A percentile compares a stretch with the other conserved stretches of the same genome.
phyloP scores from a whole-genome alignment of 768 basidiomycete genomes.

The Fistulinella prunicolor region DNA sequence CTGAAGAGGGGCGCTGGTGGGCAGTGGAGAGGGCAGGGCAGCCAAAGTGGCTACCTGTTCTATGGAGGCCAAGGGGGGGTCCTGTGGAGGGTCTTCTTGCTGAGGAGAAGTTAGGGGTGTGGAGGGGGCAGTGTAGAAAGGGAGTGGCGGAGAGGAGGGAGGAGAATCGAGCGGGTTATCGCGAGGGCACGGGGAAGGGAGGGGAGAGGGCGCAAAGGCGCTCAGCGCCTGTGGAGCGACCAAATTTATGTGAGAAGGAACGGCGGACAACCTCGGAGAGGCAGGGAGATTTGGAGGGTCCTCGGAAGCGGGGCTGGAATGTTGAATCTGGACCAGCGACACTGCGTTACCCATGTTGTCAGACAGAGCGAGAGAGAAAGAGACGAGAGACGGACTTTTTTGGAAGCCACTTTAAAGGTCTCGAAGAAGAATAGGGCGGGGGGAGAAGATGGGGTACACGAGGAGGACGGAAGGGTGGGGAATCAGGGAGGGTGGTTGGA shows the following conservation, averaged over 20 bases:
- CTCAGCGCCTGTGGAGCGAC: slow-evolving; percentile 33
- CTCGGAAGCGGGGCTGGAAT: slow-evolving; percentile 16
- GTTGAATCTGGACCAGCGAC: slow-evolving; percentile 31
- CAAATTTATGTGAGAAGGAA: slow-evolving; percentile 36
- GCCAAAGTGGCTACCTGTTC: slow-evolving; percentile 17
- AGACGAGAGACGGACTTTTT: slow-evolving; percentile 24
- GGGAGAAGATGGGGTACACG: slow-evolving; percentile 27
- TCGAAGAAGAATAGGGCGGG: slow-evolving; percentile 24
- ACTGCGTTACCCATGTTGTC: slow-evolving; percentile 31
- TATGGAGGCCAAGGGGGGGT: slow-evolving; percentile 18
- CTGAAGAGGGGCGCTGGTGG: slow-evolving; percentile 18
- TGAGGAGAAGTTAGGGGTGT: slow-evolving; percentile 42
- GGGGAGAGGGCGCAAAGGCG: slow-evolving; percentile 28
- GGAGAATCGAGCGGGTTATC: slow-evolving; percentile 38
- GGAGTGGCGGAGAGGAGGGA: slow-evolving; percentile 37
- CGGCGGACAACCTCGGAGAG: slow-evolving; percentile 15
- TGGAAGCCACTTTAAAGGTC: slow-evolving; percentile 22
- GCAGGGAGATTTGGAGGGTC: slow-evolving; percentile 9
- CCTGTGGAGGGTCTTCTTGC: slow-evolving; percentile 35
- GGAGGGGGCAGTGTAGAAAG: slow-evolving; percentile 49
- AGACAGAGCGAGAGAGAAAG: slow-evolving; percentile 6
- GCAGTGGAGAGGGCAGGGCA: slow-evolving; percentile 26
- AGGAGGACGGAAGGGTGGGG: slow-evolving; percentile 25
- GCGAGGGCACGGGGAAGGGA: slow-evolving; percentile 33
- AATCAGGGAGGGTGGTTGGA: slow-evolving; percentile 14